Conservation (phyloP, 129 eudicot genomes). For the Sambucus nigra region DNA sequence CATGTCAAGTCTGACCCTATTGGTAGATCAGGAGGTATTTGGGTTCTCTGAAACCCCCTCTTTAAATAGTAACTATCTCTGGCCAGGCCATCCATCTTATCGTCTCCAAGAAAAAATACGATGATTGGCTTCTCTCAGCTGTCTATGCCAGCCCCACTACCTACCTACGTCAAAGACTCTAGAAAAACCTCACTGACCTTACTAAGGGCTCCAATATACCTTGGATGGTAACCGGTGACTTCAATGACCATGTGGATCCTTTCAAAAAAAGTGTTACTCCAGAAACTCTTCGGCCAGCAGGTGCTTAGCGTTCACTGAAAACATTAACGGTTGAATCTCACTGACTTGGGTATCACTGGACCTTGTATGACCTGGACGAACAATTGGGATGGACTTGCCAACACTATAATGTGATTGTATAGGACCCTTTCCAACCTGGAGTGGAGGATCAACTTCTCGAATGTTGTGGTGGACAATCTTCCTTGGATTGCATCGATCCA, state of each 20-base stretch:
- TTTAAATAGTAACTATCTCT: neutral
- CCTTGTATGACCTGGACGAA: neutral
- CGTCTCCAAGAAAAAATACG: neutral
- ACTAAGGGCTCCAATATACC: neutral
- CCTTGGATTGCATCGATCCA: neutral
- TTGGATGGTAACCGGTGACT: neutral
- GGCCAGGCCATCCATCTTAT: neutral
- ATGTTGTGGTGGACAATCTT: neutral
- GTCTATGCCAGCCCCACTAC: neutral
- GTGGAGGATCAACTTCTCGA: neutral
- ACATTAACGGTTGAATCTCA: neutral
- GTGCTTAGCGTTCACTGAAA: neutral
- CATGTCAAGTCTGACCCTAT: neutral
- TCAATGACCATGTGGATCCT: neutral
- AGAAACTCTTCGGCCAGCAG: neutral
- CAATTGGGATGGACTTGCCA: neutral
- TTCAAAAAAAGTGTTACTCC: neutral
- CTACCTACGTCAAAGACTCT: neutral
- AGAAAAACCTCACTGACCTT: neutral
- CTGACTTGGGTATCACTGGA: neutral
- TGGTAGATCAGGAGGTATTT: neutral
- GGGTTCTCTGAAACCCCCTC: neutral
- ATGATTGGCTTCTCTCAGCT: neutral
- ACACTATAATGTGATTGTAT: neutral
- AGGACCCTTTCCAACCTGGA: neutral